Base-by-base conservation (phyloP, 1,284 basidiomycete genomes). In the Apiotrichum veenhuisii region DNA sequence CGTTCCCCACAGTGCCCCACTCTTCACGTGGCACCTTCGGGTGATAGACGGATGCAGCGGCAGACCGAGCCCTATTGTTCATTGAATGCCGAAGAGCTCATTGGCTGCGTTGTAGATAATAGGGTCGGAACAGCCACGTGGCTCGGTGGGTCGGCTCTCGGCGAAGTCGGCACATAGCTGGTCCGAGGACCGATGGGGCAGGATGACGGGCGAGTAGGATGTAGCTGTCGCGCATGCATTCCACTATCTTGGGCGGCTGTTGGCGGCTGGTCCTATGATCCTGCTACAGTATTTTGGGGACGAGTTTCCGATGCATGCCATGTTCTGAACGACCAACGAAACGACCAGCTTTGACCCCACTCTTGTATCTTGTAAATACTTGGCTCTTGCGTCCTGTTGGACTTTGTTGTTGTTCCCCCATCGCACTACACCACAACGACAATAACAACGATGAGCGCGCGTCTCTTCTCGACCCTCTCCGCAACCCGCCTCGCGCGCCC, bases 401-500 rank as follows among this genome's bases (percentile, higher is more conserved):
- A 10, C 10, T 8, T 8, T 14, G 8, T 20, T 8, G 15, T 22
- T 5, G 14, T 30, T 30, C 30, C 30, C 7, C 42, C 17, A 17
- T 15, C 17, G 9, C 11, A 25, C 4, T 18, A 17, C 42, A 14
- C 42, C n/a, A 7, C 40, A 41, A 18, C 20, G 12, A 41, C 40
- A 11, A n/a, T 22, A 20, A 11, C 15, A 7, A 22, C 27, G 27
- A 54, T 54, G 52, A 54, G 52, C 40, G 18, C 45, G 23, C 45
- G 46, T n/a, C 50, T 57, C 17, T 46, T 55, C 22, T 49, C 41
- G 22, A n/a, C 36, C 2, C 11, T 23, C 18, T 20, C 42, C 11
- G 26, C 37, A 1, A n/a, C 18, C 8, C 27, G 33, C 26, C n/a
- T 23, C n/a, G 49, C 54, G 23, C 2, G 25, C 14, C 40, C 53